Conservation (phyloP, 371 early-diverging fungal species). For the Conidiobolus incongruus region DNA sequence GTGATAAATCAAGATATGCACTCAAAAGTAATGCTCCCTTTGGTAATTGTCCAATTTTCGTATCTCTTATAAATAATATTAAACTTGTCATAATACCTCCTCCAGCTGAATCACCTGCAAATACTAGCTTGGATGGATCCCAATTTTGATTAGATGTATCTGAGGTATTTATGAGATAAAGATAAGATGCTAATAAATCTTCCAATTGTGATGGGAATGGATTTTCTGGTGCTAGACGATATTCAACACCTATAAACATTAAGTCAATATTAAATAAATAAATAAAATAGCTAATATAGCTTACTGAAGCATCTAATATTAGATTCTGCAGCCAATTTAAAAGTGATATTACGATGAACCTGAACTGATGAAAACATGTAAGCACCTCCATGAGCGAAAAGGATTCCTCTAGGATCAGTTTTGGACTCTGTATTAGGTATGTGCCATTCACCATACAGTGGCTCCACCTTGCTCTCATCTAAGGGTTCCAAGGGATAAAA, state of each 20-base stretch:
- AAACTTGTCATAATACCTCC: no score
- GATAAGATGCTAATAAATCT: constrained; percentile 51
- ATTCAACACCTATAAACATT: constrained; percentile 17
- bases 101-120: constrained; percentile 43
- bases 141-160: constrained; percentile 10
- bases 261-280: no score
- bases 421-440: no score
- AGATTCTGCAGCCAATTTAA: constrained; percentile 29
- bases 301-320: constrained; percentile 15
- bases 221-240: constrained; percentile 55
- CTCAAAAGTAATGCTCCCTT: constrained; percentile 1
- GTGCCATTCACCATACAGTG: no score
- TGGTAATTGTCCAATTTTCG: no score
- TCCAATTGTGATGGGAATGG: constrained; percentile 66
- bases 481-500: no score
- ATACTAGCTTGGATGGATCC: constrained; percentile 13
- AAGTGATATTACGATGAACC: constrained; percentile 27
- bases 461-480: no score
- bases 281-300: no score
- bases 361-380: constrained; percentile 30
- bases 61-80: no score
- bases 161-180: constrained; percentile 25
- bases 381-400: no score
- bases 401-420: no score
- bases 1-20: constrained; percentile 16